phyloP scores from a whole-genome alignment of 2,329 filamentous ascomycete species.

The Nothophaeocryptopus gaeumannii region DNA sequence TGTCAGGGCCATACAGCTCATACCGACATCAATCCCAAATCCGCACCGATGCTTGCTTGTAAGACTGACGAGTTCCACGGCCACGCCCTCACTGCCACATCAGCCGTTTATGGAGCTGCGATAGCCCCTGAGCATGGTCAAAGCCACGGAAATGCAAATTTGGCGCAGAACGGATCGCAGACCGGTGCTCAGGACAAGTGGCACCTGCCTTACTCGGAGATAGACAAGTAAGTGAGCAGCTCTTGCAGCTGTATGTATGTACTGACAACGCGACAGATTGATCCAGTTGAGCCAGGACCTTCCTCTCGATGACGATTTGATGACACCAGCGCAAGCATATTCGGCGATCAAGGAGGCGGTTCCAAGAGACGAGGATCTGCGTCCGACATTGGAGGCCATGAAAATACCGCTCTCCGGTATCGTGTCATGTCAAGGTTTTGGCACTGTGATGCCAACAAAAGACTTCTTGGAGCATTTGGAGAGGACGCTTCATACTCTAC shows the following conservation, averaged over 20 bases:
- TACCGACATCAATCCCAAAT: constrained; percentile 18
- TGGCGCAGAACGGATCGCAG: not conserved
- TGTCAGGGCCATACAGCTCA: constrained; percentile 24
- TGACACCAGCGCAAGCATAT: constrained; percentile 28
- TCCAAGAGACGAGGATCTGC: constrained; percentile 13
- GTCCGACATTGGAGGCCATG: constrained; percentile 20
- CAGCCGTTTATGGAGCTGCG: constrained; percentile 20
- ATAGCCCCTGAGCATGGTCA: constrained; percentile 1
- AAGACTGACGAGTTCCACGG: constrained; percentile 9
- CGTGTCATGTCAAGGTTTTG: constrained; percentile 23
- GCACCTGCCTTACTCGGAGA: constrained; percentile 27
- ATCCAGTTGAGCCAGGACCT: constrained; percentile 21
- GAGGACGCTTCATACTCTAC: not conserved
- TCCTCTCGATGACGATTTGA: constrained; percentile 22
- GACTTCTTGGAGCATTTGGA: constrained; percentile 17
- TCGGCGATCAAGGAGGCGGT: constrained; percentile 15
- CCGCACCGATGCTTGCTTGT: not conserved
- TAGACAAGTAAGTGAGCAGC: constrained; percentile 19
- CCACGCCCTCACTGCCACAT: constrained; percentile 22
- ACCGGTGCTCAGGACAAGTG: constrained; percentile 12
- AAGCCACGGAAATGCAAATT: not conserved
- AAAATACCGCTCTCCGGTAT: constrained; percentile 15
- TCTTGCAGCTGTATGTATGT: constrained; percentile 6
- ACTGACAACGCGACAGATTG: constrained; percentile 16
- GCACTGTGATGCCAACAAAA: constrained; percentile 18